Evolutionary conservation across 2,329 filamentous ascomycete species (phyloP).

Genomic region (Anisogramma anomala): DNA sequence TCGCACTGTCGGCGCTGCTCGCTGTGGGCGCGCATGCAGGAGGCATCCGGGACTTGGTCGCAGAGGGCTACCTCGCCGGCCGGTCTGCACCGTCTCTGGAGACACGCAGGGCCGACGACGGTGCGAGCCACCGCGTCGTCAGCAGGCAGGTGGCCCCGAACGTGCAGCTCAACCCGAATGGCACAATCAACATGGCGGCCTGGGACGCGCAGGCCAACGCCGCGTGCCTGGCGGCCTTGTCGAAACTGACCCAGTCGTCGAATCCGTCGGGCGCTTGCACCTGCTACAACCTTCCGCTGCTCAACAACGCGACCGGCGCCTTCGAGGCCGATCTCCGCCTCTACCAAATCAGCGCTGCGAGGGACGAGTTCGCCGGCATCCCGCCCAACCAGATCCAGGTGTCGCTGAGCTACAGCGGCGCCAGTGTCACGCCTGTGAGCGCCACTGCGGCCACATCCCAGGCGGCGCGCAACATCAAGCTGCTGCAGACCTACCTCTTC

Average conservation of each 20-base stretch:
- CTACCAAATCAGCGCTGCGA: slow-evolving; percentile 54
- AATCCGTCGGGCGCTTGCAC: slow-evolving; percentile 69
- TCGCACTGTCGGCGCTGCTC: slow-evolving; percentile 24
- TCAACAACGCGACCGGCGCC: slow-evolving; percentile 54
- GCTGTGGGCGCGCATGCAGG: slow-evolving; percentile 27
- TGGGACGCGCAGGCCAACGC: slow-evolving; percentile 45
- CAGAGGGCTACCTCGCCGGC: slow-evolving; percentile 17
- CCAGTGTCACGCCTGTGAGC: slow-evolving; percentile 36
- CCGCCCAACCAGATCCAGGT: slow-evolving; percentile 42
- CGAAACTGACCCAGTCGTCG: slow-evolving; percentile 42
- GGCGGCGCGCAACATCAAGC: slow-evolving; percentile 21
- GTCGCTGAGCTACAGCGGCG: slow-evolving; percentile 41
- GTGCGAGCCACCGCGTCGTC: slow-evolving; percentile 15
- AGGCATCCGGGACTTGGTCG: slow-evolving; percentile 20
- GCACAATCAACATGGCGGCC: slow-evolving; percentile 39
- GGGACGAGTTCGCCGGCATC: slow-evolving; percentile 41
- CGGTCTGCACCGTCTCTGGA: slow-evolving; percentile 19
- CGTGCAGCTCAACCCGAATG: slow-evolving; percentile 29
- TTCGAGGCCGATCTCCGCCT: slow-evolving; percentile 70
- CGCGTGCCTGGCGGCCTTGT: slow-evolving; percentile 49
- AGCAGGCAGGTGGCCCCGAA: slow-evolving; percentile 18
- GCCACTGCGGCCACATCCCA: slow-evolving; percentile 16
- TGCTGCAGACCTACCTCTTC: slow-evolving; percentile 55
- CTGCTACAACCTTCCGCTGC: slow-evolving; percentile 69
- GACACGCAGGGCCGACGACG: slow-evolving; percentile 20